Base-by-base conservation (phyloP, 352 stramenopile genomes). In the Thalassiosira exigua region DNA sequence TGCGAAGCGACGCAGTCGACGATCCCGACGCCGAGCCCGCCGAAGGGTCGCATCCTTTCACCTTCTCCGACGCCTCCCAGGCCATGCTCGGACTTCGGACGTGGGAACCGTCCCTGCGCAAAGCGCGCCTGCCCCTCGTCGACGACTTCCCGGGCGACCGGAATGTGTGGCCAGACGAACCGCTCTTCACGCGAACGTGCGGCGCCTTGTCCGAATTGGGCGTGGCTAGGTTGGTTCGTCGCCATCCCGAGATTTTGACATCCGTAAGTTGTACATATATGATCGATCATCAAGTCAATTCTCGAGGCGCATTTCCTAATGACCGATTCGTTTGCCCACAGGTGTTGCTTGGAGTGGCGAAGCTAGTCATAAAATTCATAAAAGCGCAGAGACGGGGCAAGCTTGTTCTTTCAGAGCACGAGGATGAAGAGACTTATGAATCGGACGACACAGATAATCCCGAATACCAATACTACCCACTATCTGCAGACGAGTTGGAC, bases 241-340 rank as follows among this genome's bases (percentile, higher is more conserved):
- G 77, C 24, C 85, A 90, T 82, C 85, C 85, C 24, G 75, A 89
- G 76, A 85, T 71, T 17, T 22, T 85, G 12, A 75, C 72, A 17
- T 69, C 75, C 1, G n/a, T n/a, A n/a, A n/a, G n/a, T n/a, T n/a
- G n/a, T n/a, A n/a, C n/a, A n/a, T n/a, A n/a, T n/a, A n/a, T n/a
- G n/a, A n/a, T n/a, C n/a, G n/a, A n/a, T n/a, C n/a, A n/a, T n/a
- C n/a, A n/a, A n/a, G n/a, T n/a, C n/a, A n/a, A n/a, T n/a, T n/a
- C n/a, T n/a, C n/a, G n/a, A n/a, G n/a, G n/a, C n/a, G n/a, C n/a
- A n/a, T n/a, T n/a, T n/a, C n/a, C n/a, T n/a, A n/a, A n/a, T n/a
- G n/a, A n/a, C n/a, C n/a, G n/a, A n/a, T n/a, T n/a, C n/a, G n/a
- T n/a, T n/a, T n/a, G n/a, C n/a, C n/a, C n/a, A n/a, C n/a, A n/a